A percentile compares a stretch with the other conserved stretches of the same genome.
These are phyloP conservation scores for Neoboletus subvelutipes DNA, from an alignment of 768 basidiomycete species.

Conservation along the genomic window DNA sequence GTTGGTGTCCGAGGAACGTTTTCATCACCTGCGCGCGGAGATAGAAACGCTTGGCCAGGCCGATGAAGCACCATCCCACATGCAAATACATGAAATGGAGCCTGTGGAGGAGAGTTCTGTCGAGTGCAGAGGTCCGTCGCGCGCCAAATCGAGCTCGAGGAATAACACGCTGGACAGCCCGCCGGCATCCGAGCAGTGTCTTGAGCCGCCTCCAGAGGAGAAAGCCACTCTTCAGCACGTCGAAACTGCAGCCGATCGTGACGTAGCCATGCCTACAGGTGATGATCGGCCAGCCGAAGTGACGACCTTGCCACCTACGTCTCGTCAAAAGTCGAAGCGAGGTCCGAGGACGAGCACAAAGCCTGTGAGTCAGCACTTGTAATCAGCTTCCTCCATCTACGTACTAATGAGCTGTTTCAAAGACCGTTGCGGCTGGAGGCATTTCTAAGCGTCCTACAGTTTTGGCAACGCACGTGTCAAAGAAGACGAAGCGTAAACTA, in stretches of 20 bases:
- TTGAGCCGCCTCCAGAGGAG: conserved; percentile 3
- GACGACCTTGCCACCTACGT: not conserved
- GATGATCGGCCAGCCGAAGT: conserved; percentile 1
- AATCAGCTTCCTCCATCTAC: not conserved
- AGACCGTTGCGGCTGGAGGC: conserved; percentile 20
- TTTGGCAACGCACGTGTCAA: conserved; percentile 17
- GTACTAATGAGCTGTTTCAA: conserved; percentile 18
- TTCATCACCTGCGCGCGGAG: conserved; percentile 18
- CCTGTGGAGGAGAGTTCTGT: not conserved
- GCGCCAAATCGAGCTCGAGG: not conserved
- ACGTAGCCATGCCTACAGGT: not conserved
- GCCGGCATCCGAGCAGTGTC: not conserved
- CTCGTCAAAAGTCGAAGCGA: conserved; percentile 17
- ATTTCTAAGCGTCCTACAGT: conserved; percentile 18
- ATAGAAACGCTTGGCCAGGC: conserved; percentile 17
- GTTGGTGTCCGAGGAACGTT: conserved; percentile 29
- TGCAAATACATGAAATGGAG: not conserved
- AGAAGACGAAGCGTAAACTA: conserved; percentile 20
- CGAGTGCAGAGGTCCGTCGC: not conserved
- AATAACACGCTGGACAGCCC: not conserved
- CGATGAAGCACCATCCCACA: conserved; percentile 6
- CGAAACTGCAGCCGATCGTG: not conserved
- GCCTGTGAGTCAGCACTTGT: conserved; percentile 23
- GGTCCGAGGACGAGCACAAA: conserved; percentile 28
- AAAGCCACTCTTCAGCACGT: not conserved